Conservation (phyloP, 441 rosid genomes). For the Syzygium syzygioides region DNA sequence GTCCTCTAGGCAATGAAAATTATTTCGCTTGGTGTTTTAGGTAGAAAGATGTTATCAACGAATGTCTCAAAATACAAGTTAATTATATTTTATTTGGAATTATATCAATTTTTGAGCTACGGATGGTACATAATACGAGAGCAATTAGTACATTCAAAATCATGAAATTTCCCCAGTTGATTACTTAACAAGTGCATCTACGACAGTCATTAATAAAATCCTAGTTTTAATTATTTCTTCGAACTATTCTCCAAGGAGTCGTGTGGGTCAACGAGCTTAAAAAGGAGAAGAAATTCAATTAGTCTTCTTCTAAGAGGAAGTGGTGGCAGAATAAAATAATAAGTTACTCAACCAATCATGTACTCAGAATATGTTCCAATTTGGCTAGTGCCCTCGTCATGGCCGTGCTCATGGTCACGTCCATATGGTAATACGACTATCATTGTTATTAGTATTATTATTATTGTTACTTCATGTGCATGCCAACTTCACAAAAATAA, state of each 20-base stretch:
- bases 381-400: neutral
- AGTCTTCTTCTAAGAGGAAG: neutral
- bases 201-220: neutral
- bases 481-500: neutral
- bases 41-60: neutral
- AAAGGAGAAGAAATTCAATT: neutral
- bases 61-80: neutral
- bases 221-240: neutral
- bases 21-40: neutral
- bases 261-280: neutral
- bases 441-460: neutral
- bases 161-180: neutral
- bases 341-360: neutral
- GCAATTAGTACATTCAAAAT: neutral
- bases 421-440: neutral
- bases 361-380: neutral
- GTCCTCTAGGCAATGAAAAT: neutral
- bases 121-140: neutral
- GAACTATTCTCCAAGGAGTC: neutral
- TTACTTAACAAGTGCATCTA: neutral
- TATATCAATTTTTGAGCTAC: rapidly evolving
- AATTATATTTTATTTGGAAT: neutral
- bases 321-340: neutral
- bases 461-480: neutral
- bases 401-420: neutral